A percentile compares a stretch with the other conserved stretches of the same genome.
Evolutionary conservation across 2,329 filamentous ascomycete species (phyloP).

Genomic region (Catunica adiposa): DNA sequence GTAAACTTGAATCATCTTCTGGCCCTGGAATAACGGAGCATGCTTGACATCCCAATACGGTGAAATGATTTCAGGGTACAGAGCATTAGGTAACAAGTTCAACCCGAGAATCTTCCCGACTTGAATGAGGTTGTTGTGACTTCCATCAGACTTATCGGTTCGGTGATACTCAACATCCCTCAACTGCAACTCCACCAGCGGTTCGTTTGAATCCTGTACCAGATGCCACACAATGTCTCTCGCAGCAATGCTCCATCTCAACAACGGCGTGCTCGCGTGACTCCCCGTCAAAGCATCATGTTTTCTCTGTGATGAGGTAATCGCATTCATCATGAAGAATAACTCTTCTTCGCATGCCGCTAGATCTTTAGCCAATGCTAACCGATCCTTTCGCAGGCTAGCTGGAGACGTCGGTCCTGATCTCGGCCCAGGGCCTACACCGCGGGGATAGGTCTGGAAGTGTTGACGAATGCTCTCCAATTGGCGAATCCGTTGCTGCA

Average conservation of each 20-base stretch:
- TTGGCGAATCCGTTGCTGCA: slow-evolving; percentile 85
- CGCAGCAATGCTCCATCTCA: slow-evolving; percentile 88
- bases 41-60: slow-evolving; percentile 62
- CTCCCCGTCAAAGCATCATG: slow-evolving; percentile 39
- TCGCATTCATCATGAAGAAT: slow-evolving; percentile 99
- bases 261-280: slow-evolving; percentile 47
- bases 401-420: neutral
- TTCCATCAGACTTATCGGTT: slow-evolving; percentile 92
- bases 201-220: slow-evolving; percentile 70
- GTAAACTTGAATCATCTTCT: slow-evolving; percentile 77
- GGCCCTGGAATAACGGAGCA: slow-evolving; percentile 32
- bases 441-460: slow-evolving; percentile 82
- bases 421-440: slow-evolving; percentile 21
- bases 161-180: slow-evolving; percentile 84
- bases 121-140: slow-evolving; percentile 81
- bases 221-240: slow-evolving; percentile 96
- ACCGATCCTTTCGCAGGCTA: slow-evolving; percentile 59
- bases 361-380: slow-evolving; percentile 78
- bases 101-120: slow-evolving; percentile 76
- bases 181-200: slow-evolving; percentile 82
- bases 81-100: slow-evolving; percentile 76
- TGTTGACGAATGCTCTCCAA: slow-evolving; percentile 92
- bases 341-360: slow-evolving; percentile 85
- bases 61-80: slow-evolving; percentile 91
- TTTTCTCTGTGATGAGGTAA: slow-evolving; percentile 86